phyloP scores from a whole-genome alignment of 176 grass and related monocot genomes.

The Phyllostachys edulis region DNA sequence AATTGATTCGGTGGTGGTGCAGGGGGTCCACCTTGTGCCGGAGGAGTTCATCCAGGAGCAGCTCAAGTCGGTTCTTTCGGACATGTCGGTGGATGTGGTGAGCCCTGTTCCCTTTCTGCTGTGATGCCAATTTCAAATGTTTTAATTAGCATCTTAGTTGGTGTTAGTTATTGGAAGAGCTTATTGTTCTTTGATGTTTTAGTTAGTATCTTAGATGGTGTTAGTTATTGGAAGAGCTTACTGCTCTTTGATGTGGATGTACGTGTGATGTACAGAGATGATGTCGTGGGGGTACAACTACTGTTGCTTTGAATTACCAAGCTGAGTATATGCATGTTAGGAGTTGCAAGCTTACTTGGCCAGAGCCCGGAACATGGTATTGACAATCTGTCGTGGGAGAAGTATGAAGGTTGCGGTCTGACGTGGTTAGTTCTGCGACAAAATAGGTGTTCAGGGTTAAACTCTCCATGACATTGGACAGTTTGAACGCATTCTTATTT shows the following conservation, averaged over 20 bases:
- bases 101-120: background rate
- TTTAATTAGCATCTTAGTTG: background rate
- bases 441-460: background rate
- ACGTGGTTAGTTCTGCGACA: background rate
- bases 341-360: background rate
- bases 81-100: conserved; percentile 96
- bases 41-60: conserved; percentile 76
- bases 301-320: background rate
- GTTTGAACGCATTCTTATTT: background rate
- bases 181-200: background rate
- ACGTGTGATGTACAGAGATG: background rate
- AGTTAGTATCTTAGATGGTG: background rate
- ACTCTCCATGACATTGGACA: background rate
- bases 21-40: conserved; percentile 84
- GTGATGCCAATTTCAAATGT: background rate
- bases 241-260: background rate
- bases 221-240: background rate
- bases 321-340: background rate
- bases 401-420: background rate
- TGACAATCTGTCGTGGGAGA: background rate
- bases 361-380: background rate
- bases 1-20: background rate
- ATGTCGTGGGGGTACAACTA: background rate
- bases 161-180: background rate
- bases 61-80: conserved; percentile 77